Conservation (phyloP, 129 eudicot genomes). For the Saussurea involucrata region DNA sequence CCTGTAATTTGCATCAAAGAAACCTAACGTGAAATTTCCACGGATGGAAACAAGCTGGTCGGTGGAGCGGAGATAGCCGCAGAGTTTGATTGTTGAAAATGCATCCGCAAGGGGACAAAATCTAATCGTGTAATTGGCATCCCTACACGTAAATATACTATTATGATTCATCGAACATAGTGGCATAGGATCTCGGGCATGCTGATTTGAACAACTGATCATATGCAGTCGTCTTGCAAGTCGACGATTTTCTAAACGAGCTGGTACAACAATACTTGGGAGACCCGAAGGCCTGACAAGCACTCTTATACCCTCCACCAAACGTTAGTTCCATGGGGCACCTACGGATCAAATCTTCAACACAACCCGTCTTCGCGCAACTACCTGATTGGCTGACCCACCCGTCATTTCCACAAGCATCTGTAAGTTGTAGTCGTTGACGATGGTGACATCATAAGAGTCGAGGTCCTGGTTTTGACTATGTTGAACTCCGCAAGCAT, state of each 20-base stretch:
- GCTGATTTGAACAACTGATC: slow-evolving; percentile 31
- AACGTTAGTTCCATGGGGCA: slow-evolving; percentile 32
- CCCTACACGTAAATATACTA: slow-evolving; percentile 12
- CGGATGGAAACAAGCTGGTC: slow-evolving; percentile 19
- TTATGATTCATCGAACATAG: not conserved
- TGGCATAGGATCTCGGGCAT: slow-evolving; percentile 32
- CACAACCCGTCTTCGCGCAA: slow-evolving; percentile 31
- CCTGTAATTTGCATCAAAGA: not conserved
- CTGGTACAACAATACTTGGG: slow-evolving; percentile 34
- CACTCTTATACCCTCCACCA: slow-evolving; percentile 31
- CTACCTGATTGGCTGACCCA: slow-evolving; percentile 6
- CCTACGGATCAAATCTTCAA: slow-evolving; percentile 21
- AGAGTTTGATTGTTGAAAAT: slow-evolving; percentile 12
- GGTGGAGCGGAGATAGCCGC: not conserved
- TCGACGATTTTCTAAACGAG: not conserved
- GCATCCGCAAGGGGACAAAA: slow-evolving; percentile 33
- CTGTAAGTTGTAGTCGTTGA: no score
- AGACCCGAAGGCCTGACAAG: slow-evolving; percentile 32
- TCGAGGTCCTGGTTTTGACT: no score
- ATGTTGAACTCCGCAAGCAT: no score
- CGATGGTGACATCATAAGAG: no score
- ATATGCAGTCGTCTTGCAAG: slow-evolving; percentile 23
- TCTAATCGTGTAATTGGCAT: slow-evolving; percentile 31
- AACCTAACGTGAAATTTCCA: slow-evolving; percentile 33
- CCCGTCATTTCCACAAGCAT: no score